A percentile compares a stretch with the other conserved stretches of the same genome.
Evolutionary conservation across 2,329 filamentous ascomycete species (phyloP).

Genomic region (Juglanconis juglandina): DNA sequence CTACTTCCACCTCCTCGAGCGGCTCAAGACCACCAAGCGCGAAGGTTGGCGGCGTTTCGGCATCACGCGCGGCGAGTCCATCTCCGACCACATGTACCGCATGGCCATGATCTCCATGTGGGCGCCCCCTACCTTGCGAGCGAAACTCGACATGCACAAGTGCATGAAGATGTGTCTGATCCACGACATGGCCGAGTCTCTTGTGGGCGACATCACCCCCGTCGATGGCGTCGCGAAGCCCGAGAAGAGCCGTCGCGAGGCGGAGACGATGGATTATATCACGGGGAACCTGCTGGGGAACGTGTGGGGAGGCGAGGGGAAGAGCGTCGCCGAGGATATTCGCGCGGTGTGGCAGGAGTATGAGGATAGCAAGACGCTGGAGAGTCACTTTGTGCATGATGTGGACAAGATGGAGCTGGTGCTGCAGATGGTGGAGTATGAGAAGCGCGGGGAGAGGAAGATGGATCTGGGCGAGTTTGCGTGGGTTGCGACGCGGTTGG

Average conservation of each 20-base stretch:
- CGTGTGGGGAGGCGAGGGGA: slow-evolving; percentile 62
- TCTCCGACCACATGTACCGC: slow-evolving; percentile 98
- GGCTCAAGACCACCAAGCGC: slow-evolving; percentile 91
- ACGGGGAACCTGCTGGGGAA: slow-evolving; percentile 68
- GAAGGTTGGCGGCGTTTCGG: slow-evolving; percentile 93
- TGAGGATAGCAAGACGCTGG: slow-evolving; percentile 78
- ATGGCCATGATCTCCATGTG: slow-evolving; percentile 97
- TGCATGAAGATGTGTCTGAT: slow-evolving; percentile 95
- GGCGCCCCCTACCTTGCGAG: slow-evolving; percentile 70
- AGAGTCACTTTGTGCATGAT: slow-evolving; percentile 90
- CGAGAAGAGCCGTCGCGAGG: slow-evolving; percentile 86
- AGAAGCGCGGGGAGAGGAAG: slow-evolving; percentile 63
- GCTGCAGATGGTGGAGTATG: slow-evolving; percentile 95
- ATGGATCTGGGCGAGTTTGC: slow-evolving; percentile 84
- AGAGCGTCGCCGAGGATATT: slow-evolving; percentile 63
- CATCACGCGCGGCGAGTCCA: slow-evolving; percentile 77
- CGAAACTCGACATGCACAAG: slow-evolving; percentile 69
- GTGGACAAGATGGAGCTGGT: slow-evolving; percentile 96
- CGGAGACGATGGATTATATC: slow-evolving; percentile 88
- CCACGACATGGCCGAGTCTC: slow-evolving; percentile 94
- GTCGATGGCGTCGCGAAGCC: slow-evolving; percentile 79
- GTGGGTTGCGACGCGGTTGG: slow-evolving; percentile 70
- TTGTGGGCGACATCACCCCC: slow-evolving; percentile 96
- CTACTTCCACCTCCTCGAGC: slow-evolving; percentile 92
- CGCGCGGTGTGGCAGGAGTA: slow-evolving; percentile 90